Evolutionary conservation across 2,329 filamentous ascomycete species (phyloP).

Genomic region (Fonsecaea multimorphosa): DNA sequence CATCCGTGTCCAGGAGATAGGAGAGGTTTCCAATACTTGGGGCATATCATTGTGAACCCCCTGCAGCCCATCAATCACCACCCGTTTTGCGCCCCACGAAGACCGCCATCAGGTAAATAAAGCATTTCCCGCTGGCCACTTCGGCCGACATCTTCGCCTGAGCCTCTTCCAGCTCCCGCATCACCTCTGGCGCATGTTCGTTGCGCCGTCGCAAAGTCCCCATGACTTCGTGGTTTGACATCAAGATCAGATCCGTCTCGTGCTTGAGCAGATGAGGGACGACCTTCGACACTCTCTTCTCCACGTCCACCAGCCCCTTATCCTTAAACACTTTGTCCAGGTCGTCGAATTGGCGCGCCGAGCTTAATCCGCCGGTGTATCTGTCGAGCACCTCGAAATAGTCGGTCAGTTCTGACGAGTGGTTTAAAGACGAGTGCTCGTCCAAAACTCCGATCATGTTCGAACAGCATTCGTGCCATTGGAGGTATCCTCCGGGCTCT

Average conservation of each 20-base stretch:
- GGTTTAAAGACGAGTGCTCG: background rate
- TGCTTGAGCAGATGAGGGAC: background rate
- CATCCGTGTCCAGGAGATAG: too few relatives aligned
- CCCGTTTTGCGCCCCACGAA: background rate
- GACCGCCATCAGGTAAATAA: background rate
- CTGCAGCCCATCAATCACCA: background rate
- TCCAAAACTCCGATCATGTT: background rate
- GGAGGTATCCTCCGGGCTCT: background rate
- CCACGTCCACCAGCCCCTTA: background rate
- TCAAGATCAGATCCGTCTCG: background rate
- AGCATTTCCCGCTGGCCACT: background rate
- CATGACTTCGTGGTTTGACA: background rate
- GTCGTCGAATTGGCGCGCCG: background rate
- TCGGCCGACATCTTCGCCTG: background rate
- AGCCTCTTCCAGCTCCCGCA: background rate
- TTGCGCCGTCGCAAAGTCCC: background rate
- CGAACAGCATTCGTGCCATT: constrained; percentile 1
- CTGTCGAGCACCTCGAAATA: background rate
- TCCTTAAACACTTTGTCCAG: background rate
- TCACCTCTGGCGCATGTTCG: background rate
- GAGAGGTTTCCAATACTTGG: too few relatives aligned
- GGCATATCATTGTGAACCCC: too few relatives aligned
- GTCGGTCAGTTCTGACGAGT: background rate
- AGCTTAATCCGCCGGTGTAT: background rate
- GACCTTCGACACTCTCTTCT: background rate